Evolutionary conservation across 2,329 filamentous ascomycete genomes (phyloP).

Genomic region (Biscogniauxia mediterranea): DNA sequence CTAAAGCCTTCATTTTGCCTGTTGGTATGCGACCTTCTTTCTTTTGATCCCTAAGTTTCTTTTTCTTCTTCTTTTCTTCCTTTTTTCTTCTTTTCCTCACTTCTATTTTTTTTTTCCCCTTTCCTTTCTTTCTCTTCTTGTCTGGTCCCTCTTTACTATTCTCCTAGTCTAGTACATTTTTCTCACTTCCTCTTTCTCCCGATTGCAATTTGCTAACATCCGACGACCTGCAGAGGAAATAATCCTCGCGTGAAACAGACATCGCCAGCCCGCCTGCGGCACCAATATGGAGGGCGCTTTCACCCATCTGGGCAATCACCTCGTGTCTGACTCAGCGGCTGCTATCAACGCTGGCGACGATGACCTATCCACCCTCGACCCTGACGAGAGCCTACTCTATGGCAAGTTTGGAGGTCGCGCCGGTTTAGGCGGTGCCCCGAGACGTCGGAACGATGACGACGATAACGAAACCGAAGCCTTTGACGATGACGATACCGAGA

Average conservation of each 20-base stretch:
- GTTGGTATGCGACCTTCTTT: conserved; percentile 1
- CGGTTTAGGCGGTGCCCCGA: conserved; percentile 41
- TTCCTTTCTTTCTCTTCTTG: neutral
- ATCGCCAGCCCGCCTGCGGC: conserved; percentile 24
- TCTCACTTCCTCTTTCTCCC: neutral
- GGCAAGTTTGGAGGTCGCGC: conserved; percentile 62
- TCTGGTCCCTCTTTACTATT: neutral
- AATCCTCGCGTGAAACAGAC: conserved; percentile 13
- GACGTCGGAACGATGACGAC: conserved; percentile 77
- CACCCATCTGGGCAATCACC: conserved; percentile 81
- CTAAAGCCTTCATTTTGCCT: neutral
- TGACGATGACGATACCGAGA: conserved; percentile 78
- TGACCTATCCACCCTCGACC: conserved; percentile 66
- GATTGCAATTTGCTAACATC: conserved; percentile 3
- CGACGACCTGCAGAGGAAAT: conserved; percentile 8
- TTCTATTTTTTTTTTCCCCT: neutral
- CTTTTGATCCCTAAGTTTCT: too few species aligned
- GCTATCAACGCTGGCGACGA: conserved; percentile 87
- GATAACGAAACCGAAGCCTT: conserved; percentile 83
- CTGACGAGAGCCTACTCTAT: conserved; percentile 80
- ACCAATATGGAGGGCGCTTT: conserved; percentile 79
- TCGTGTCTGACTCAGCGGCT: conserved; percentile 78
- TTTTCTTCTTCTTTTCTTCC: conserved; percentile 1
- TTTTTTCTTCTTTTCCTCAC: conserved; percentile 2
- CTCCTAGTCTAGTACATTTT: neutral